phyloP scores from a whole-genome alignment of 2,329 filamentous ascomycete genomes.

The Dactylellina sp. region DNA sequence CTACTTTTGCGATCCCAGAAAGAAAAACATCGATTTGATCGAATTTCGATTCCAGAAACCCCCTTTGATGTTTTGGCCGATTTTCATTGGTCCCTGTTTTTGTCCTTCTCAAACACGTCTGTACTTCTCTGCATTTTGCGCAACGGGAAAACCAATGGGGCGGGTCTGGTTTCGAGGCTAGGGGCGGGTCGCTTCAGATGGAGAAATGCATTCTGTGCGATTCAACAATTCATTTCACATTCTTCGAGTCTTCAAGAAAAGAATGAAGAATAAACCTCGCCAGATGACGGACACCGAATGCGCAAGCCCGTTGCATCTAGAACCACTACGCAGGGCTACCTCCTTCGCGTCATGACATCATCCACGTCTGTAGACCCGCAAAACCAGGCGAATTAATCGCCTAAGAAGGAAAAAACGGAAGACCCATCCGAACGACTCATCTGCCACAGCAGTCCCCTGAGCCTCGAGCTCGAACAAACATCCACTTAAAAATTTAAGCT shows the following conservation, averaged over 20 bases:
- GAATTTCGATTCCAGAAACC: not conserved
- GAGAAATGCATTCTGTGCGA: too few species aligned
- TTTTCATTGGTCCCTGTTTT: not conserved
- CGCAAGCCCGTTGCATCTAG: constrained; percentile 12
- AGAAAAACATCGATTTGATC: not conserved
- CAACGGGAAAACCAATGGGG: too few species aligned
- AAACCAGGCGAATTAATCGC: constrained; percentile 1
- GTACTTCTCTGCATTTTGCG: not conserved
- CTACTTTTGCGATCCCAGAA: too few species aligned
- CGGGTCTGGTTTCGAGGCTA: too few species aligned
- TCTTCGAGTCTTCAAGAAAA: not conserved
- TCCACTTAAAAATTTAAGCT: not conserved
- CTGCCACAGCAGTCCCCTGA: not conserved
- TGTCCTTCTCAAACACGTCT: not conserved
- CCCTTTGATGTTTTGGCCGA: not conserved
- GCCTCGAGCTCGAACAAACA: constrained; percentile 12
- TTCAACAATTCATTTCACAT: too few species aligned
- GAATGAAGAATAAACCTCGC: constrained; percentile 10
- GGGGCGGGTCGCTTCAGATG: too few species aligned
- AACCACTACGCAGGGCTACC: constrained; percentile 5
- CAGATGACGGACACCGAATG: constrained; percentile 14
- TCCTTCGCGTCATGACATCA: constrained; percentile 25
- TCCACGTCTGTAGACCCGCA: constrained; percentile 19
- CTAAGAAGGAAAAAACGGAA: constrained; percentile 4
- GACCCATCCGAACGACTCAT: constrained; percentile 6